Base-by-base conservation (phyloP, 345 rosid species). In the Populus ilicifolia region DNA sequence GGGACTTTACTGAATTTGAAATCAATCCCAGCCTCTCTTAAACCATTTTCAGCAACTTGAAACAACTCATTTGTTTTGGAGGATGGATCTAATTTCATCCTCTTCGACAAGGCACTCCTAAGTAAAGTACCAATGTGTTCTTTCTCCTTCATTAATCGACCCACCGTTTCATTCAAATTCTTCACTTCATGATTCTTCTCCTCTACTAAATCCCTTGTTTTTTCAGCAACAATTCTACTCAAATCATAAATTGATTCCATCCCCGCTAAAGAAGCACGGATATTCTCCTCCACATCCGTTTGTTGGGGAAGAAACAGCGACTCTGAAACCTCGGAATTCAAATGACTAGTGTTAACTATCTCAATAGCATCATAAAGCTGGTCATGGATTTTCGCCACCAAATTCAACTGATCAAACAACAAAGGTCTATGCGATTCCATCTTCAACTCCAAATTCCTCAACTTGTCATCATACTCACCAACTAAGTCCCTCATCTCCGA, bases 211-310 rank as follows among this genome's bases (percentile, higher is more conserved):
- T 83, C 85, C 74, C 82, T 85, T 27, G 93, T 75, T 83, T 92
- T 96, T 81, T 78, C 88, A 79, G 83, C 81, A 76, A 91, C 87
- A 69, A 91, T 86, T 81, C 84, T 84, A n/a, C 87, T 81, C 69
- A 96, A 80, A 83, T 92, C 92, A 17, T 85, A 80, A 67, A 94
- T 87, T 59, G 98, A 96, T 71, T 94, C 98, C 98, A 89, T 88
- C 77, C 98, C 99, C 2, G 98, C 98, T 79, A 92, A 82, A 35
- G 92, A 91, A 71, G 98, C 98, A 56, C 94, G 93, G 30, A 94
- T 79, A 72, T 90, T 94, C 86, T 92, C 99, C 85, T 88, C 98
- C 79, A 88, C 72, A 30, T 90, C 97, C 0, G 89, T 93, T 81
- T 90, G 92, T 80, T 87, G 93, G 11, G 99, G 93, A 65, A 96